Base-by-base conservation (phyloP, 164 flowering plant species). In the Akebia trifoliata region DNA sequence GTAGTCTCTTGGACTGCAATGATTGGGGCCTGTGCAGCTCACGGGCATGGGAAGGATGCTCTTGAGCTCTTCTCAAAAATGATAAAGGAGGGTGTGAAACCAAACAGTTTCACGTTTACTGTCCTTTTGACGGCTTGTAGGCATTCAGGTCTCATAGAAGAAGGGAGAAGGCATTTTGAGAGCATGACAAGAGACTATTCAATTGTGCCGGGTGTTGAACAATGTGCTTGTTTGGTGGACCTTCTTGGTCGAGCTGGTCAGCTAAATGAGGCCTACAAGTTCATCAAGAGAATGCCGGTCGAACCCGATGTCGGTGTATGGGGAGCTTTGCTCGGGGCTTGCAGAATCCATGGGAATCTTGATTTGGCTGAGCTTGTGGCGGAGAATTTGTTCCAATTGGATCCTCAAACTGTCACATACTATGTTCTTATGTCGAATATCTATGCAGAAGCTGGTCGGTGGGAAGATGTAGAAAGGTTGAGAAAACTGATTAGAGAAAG, bases 1-100 rank as follows among this genome's bases (percentile, higher is more conserved):
- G 64, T 72, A 45, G 69, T 72, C 9, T 72, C 72, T 11, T 72
- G 75, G 75, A 72, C 60, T 40, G 65, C 69, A 11, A 67, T 67
- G 63, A 67, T 72, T 45, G 69, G 69, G 40, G 72, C 75, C 6
- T 72, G 63, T 34, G 72, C 63, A 12, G 54, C 58, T 42, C 71
- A 67, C 48, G 69, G 73, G 18, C 59, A 68, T 21, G 74, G 57
- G 2, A 29, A 40, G 20, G 72, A 54, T 28, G 75, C 75, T 8
- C 62, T 70, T 21, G 44, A 34, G 48, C 64, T 74, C 3, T 74
- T 71, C 54, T 47, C 53, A 1, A 45, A 55, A n/a, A 74, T 71
- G 78, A 12, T 45, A 21, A 31, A 56, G 21, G 68, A 59, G 6
- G 60, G 72, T n/a, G 56, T 65, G 30, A 65, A 21, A 47, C 75